phyloP scores from a whole-genome alignment of 352 stramenopile genomes.

The Pythium sp. region DNA sequence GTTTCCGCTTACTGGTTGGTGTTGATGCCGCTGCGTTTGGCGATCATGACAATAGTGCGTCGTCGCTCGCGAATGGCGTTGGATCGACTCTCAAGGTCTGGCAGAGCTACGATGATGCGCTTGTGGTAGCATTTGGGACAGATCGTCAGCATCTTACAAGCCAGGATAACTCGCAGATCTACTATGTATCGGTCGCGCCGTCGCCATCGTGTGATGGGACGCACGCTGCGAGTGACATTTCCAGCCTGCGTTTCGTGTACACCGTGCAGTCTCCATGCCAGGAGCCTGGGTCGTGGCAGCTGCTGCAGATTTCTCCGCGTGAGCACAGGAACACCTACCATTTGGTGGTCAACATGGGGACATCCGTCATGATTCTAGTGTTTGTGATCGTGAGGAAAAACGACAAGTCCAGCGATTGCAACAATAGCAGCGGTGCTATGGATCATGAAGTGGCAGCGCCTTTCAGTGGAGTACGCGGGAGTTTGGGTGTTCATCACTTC shows the following conservation, averaged over 20 bases:
- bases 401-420: slow-evolving; percentile 9
- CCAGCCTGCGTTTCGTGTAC: slow-evolving; percentile 39
- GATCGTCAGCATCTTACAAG: slow-evolving; percentile 20
- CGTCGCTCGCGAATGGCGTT: slow-evolving; percentile 6
- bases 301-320: slow-evolving; percentile 26
- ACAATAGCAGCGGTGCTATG: not conserved
- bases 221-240: slow-evolving; percentile 11
- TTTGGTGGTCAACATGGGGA: slow-evolving; percentile 46
- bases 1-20: slow-evolving; percentile 8
- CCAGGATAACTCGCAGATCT: slow-evolving; percentile 25
- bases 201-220: slow-evolving; percentile 23
- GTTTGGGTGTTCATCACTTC: slow-evolving; percentile 24
- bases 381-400: slow-evolving; percentile 16
- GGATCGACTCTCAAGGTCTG: slow-evolving; percentile 45
- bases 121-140: slow-evolving; percentile 44
- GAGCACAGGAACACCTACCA: slow-evolving; percentile 26
- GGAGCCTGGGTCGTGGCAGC: slow-evolving; percentile 45
- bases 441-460: too few species aligned
- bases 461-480: not conserved
- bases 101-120: slow-evolving; percentile 47
- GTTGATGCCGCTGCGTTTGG: not conserved
- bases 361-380: slow-evolving; percentile 35
- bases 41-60: not conserved
- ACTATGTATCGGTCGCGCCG: slow-evolving; percentile 43
- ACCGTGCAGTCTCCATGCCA: slow-evolving; percentile 27